Base-by-base conservation (phyloP, 345 rosid species). In the Hibiscus syriacus region DNA sequence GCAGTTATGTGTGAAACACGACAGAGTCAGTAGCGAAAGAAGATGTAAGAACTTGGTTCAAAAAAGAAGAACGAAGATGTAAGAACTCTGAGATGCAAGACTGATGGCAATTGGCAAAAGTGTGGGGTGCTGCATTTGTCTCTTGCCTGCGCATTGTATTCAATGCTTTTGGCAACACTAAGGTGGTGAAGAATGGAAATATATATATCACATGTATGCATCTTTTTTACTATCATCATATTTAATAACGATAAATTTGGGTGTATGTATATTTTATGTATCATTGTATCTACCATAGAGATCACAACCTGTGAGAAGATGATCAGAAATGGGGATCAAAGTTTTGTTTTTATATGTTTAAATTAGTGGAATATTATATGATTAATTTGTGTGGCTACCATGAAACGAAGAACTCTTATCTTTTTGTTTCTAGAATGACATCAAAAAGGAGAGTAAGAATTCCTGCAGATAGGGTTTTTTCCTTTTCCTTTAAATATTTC, bases 71-170 rank as follows among this genome's bases (percentile, higher is more conserved):
- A 62, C 22, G 20, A 22, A 61, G 25, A 62, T 39, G 25, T 30
- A 54, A 2, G 11, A 23, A 53, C 22, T 52, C 27, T 4, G 7
- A 56, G 38, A 14, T 27, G 17, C 36, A 6, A 13, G 36, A 30
- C 30, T 34, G 5, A 48, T 48, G 68, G 3, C 55, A 52, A 9
- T 52, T 64, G 68, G 39, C 43, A 65, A 65, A 45, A 43, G 25
- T 48, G 56, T 65, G 68, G 68, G 56, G 56, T 65, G 68, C 43
- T 49, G 68, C 56, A 65, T 34, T 48, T 46, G 56, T 65, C 56
- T 65, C 54, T 65, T 48, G 68, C 68, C 68, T 65, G 68, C 55
- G 11, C 22, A 29, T 29, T n/a, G 68, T 43, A 65, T 29, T 65
- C 43, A 65, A 16, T 65, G 43, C 17, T 5, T 65, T 48, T 65